phyloP scores from a whole-genome alignment of 306 rosid species.

The Cyclanthera cordifolia region DNA sequence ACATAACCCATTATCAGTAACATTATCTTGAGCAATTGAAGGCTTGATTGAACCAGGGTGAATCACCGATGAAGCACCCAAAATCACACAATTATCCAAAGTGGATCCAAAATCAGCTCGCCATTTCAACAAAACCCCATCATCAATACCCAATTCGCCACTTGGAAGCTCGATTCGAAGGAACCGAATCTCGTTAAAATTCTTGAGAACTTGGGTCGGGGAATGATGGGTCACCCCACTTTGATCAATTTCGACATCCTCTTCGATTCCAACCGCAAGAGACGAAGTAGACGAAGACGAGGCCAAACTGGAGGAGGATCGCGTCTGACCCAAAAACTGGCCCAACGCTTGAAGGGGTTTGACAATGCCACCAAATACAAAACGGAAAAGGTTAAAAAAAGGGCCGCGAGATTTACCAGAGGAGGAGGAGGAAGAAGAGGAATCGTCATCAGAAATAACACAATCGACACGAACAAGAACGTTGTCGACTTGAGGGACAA shows the following conservation, averaged over 20 bases:
- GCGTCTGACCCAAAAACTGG: slow-evolving; percentile 54
- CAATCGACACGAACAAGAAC: slow-evolving; percentile 97
- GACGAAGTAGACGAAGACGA: slow-evolving; percentile 28
- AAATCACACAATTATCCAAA: slow-evolving; percentile 74
- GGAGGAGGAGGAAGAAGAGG: slow-evolving; percentile 32
- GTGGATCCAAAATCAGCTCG: slow-evolving; percentile 93
- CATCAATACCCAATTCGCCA: slow-evolving; percentile 90
- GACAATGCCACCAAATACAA: slow-evolving; percentile 66
- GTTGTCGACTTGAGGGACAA: slow-evolving; percentile 87
- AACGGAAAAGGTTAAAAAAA: slow-evolving; percentile 50
- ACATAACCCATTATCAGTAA: slow-evolving; percentile 15
- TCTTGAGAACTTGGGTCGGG: slow-evolving; percentile 82
- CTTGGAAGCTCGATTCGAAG: slow-evolving; percentile 94
- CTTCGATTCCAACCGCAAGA: slow-evolving; percentile 54
- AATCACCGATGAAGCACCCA: slow-evolving; percentile 74
- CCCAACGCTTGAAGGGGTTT: slow-evolving; percentile 77
- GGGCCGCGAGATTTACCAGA: slow-evolving; percentile 71
- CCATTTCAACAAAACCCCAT: slow-evolving; percentile 89
- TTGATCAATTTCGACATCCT: slow-evolving; percentile 34
- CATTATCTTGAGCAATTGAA: too few species aligned
- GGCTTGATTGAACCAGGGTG: slow-evolving; percentile 23
- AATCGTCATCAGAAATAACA: slow-evolving; percentile 90
- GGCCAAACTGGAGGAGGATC: slow-evolving; percentile 20
- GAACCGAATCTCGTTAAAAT: slow-evolving; percentile 78
- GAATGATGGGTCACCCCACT: slow-evolving; percentile 94